Base-by-base conservation (phyloP, 2,329 filamentous ascomycete species). In the Arthrobotrys musiformis region DNA sequence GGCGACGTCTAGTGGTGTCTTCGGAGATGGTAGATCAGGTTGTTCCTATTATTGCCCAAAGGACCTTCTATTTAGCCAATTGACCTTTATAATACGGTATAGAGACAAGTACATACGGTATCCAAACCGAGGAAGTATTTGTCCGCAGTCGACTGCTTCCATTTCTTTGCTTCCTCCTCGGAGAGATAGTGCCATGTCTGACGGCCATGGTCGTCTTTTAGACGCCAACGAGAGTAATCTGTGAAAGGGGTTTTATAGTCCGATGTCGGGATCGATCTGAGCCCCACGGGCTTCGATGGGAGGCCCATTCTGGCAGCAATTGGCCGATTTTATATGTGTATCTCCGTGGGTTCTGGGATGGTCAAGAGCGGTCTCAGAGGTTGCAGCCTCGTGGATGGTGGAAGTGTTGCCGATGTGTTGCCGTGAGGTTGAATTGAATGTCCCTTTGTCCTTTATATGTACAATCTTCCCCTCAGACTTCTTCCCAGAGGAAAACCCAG, bases 101-200 rank as follows among this genome's bases (percentile, higher is more conserved):
- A 62, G 66, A 19, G n/a, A 50, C 24, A 17, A 33, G 19, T 13
- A 40, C 35, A 11, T 86, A 97, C 94, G 79, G 91, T 89, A 67
- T 93, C 89, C 54, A 97, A 84, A 17, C 93, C 93, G 17, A 99
- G 83, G 81, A 90, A 92, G 83, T 93, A 97, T 83, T 93, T 97
- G 82, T 99, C 96, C n/a, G 93, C 93, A 69, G 86, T 87, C 24
- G 89, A 91, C 84, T 97, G 94, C 4, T 94, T 93, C 94, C 94
- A 97, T 70, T 88, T 85, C 80, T 91, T 86, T 6, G 87, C 84
- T 68, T 92, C 90, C 74, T 92, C 87, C 66, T 95, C 91, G 8
- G 89, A 88, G 2, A 99, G 86, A 82, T 98, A 99, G 81, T 95
- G 92, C 95, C 95, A 99, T 61, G 93, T 97, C 81, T 97, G 93